Conservation (phyloP, 2,329 filamentous ascomycete species). For the Colletotrichum navitas region DNA sequence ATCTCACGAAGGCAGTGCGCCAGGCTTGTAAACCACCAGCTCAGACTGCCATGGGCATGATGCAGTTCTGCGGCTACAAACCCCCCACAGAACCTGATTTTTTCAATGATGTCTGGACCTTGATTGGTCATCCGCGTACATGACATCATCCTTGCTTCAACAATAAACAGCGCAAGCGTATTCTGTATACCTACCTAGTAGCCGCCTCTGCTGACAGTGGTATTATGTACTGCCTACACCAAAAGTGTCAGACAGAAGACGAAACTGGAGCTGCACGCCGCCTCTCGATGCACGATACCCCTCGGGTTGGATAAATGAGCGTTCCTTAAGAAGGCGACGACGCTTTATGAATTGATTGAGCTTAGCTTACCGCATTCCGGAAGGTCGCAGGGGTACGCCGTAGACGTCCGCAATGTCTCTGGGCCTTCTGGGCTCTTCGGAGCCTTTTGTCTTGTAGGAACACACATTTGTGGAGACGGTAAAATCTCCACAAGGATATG, state of each 20-base stretch:
- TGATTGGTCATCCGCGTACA: constrained; percentile 23
- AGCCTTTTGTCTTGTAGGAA: constrained; percentile 18
- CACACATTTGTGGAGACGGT: constrained; percentile 24
- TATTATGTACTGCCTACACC: constrained; percentile 1
- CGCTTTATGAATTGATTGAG: background rate
- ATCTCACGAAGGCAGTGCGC: constrained; percentile 16
- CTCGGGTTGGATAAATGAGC: background rate
- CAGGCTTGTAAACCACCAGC: background rate
- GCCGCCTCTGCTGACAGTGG: background rate
- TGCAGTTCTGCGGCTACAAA: constrained; percentile 2
- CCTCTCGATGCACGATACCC: background rate
- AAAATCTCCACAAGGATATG: constrained; percentile 12
- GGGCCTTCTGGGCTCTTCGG: background rate
- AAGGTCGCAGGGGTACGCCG: constrained; percentile 27
- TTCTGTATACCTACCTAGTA: too few relatives aligned
- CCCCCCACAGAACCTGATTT: constrained; percentile 21
- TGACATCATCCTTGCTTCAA: constrained; percentile 36
- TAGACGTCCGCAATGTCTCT: constrained; percentile 3
- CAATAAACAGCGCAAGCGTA: background rate
- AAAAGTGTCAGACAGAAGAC: background rate
- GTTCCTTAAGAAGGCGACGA: background rate
- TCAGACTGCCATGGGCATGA: constrained; percentile 5
- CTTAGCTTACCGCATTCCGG: background rate
- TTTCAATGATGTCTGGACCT: background rate
- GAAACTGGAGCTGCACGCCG: background rate